Evolutionary conservation across 345 rosid species (phyloP).

Genomic region (Arabidopsis thaliana): DNA sequence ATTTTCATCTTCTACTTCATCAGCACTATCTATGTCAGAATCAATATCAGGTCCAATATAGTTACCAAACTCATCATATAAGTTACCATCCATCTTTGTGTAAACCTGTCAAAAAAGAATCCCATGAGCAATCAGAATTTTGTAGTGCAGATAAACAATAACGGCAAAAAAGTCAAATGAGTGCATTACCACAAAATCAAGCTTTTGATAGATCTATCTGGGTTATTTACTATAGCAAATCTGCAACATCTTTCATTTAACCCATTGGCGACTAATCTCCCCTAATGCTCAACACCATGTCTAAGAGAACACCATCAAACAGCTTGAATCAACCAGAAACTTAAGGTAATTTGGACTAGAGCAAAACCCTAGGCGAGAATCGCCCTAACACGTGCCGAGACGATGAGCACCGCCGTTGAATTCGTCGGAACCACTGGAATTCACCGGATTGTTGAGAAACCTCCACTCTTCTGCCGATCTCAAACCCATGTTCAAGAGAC

Average conservation of each 20-base stretch:
- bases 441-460: too few species aligned
- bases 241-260: not conserved
- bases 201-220: too few species aligned
- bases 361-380: conserved; percentile 11
- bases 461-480: too few species aligned
- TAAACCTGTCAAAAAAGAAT: conserved; percentile 27
- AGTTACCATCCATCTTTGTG: conserved; percentile 83
- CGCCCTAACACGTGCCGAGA: too few species aligned
- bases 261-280: not conserved
- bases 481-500: too few species aligned
- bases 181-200: not conserved
- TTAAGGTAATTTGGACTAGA: not conserved
- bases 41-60: conserved; percentile 97
- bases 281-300: not conserved
- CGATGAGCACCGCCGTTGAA: too few species aligned
- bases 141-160: not conserved
- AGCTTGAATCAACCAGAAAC: not conserved
- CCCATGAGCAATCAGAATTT: conserved; percentile 8
- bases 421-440: too few species aligned
- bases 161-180: not conserved
- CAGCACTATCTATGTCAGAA: conserved; percentile 83
- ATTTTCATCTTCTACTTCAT: conserved; percentile 74
- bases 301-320: not conserved
- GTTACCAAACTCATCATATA: conserved; percentile 98
- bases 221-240: not conserved